Evolutionary conservation across 23 red algal species (phyloP), one percentile per base, ranked within the genome.

Genomic region (Gracilariopsis chorda): DNA sequence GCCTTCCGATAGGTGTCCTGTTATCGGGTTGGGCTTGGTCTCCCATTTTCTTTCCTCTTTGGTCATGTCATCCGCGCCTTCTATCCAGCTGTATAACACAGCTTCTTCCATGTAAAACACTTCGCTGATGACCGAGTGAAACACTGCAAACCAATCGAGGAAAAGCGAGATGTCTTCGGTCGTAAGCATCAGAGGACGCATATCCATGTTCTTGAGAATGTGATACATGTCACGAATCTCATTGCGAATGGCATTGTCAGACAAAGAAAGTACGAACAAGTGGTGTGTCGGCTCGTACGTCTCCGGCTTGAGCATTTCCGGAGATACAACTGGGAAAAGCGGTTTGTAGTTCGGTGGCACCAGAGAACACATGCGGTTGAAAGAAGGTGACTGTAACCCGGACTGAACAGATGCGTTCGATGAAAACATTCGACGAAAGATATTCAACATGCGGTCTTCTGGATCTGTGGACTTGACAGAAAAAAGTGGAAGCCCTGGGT

Each of bases 211-310:
- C 0, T 39, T 56, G 53, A 89, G 48, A 27, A 89, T 89, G 53
- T 27, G 29, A 60, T 89, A 89, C 84, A 89, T 89, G 33, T 89
- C 84, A 8, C 20, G 45, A 2, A 89, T 42, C 46, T 89, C 84
- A 21, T 28, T 56, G 9, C 84, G 47, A 28, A 89, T 64, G 3
- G 63, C 84, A 67, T 89, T 75, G 51, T 77, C 71, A 2, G 62
- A 35, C 37, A 86, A 73, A 8, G 62, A 51, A 14, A 13, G 34
- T 14, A 42, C 19, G 52, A 53, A 58, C n/a, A 65, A 62, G 21
- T 47, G 46, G 16, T 51, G 28, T 20, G 60, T 24, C n/a, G 19
- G 62, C 2, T 73, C 67, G 28, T 39, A 42, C 20, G 39, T 73
- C 2, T 17, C 67, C 0, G 67, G 39, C 17, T 47, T 23, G 0